Conservation (phyloP, 345 rosid species). For the Rhizophora mangle region DNA sequence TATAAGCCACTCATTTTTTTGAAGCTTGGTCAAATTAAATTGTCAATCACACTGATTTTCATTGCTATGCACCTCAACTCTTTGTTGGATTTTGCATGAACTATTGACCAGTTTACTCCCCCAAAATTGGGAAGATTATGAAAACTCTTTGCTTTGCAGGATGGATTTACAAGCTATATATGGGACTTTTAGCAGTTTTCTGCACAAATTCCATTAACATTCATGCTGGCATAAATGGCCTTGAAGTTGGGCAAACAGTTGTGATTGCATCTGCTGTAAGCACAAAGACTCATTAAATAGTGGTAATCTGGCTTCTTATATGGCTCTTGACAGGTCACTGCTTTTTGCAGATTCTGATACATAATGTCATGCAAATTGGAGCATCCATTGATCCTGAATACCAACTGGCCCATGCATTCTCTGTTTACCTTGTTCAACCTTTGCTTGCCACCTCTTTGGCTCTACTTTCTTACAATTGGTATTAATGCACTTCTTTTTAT, state of each 20-base stretch:
- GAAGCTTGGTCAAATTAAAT: too few species aligned
- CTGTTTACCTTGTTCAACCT: constrained; percentile 92
- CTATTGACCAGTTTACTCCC: too few species aligned
- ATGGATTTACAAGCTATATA: constrained; percentile 84
- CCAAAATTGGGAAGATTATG: too few species aligned
- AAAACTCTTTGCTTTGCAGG: constrained; percentile 42
- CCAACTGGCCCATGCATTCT: constrained; percentile 93
- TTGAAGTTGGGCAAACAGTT: constrained; percentile 97
- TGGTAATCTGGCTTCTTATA: constrained; percentile 7
- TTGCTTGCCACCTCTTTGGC: constrained; percentile 87
- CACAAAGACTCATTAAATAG: constrained; percentile 14
- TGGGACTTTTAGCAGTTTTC: constrained; percentile 88
- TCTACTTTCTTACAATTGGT: constrained; percentile 87
- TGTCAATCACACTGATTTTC: too few species aligned
- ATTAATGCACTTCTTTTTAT: constrained; percentile 8
- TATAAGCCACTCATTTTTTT: too few species aligned
- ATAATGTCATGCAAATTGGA: constrained; percentile 94
- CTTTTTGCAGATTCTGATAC: constrained; percentile 74
- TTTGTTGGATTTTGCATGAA: too few species aligned
- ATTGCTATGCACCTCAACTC: too few species aligned
- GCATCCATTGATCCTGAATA: constrained; percentile 71
- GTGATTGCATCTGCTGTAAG: constrained; percentile 96
- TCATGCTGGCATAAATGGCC: constrained; percentile 97
- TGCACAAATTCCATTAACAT: constrained; percentile 98
- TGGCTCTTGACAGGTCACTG: constrained; percentile 29